Base-by-base conservation (phyloP, 352 stramenopile species). In the Phytopythium mirpurense region DNA sequence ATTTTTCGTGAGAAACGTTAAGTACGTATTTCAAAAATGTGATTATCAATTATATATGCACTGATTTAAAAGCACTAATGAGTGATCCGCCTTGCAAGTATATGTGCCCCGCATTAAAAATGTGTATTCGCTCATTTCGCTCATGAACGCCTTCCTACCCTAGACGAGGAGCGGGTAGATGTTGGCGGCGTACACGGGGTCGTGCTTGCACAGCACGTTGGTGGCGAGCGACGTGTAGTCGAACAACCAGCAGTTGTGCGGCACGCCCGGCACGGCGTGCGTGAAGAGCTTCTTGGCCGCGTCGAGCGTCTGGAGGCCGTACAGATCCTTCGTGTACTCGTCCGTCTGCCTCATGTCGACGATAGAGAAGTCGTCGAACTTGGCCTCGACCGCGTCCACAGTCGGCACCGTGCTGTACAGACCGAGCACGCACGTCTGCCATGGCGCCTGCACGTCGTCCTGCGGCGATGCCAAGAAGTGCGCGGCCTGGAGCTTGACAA, bases 391-490 rank as follows among this genome's bases (percentile, higher is more conserved):
- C 15, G 64, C 64, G 15, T 66, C 57, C 12, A 68, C n/a, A 0
- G 48, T 60, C 0, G 38, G 46, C 0, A 85, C 66, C 5, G 65
- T 60, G 31, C 60, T 65, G 60, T 82, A 85, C 23, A 69, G 63
- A 21, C 70, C 62, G 3, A 80, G 51, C 2, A 72, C 26, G 0
- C 53, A 67, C 18, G 50, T 65, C 40, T 85, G 71, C 68, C 67
- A 85, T 29, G 71, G 68, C 4, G 60, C 27, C 38, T 78, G 56
- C 4, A 72, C n/a, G 9, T 69, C 70, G 29, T 81, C 73, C 37
- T 67, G 32, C 2, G 70, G 68, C 6, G 70, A 81, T 0, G 63
- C 63, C 35, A 84, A 77, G 63, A 77, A 80, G 57, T 82, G 67
- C 2, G 70, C 73, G 11, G 56, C 57, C 34, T 69, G 58, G 23